phyloP scores from a whole-genome alignment of 352 stramenopile genomes.

The Phytopythium ostracodes region DNA sequence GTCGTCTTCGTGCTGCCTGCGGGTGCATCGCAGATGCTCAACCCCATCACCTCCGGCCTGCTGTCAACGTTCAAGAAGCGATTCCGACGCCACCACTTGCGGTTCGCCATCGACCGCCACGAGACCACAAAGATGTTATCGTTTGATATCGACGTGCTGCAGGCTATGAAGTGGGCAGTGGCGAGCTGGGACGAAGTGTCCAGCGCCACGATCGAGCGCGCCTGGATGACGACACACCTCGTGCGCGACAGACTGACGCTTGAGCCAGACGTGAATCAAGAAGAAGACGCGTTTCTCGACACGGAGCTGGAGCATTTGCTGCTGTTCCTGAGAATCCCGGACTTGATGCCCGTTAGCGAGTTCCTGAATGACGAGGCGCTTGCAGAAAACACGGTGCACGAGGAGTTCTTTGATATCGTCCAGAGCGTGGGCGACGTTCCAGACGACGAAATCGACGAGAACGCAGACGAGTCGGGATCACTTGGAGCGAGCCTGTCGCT shows the following conservation, averaged over 20 bases:
- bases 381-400: constrained; percentile 67
- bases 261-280: constrained; percentile 47
- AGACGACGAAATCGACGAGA: constrained; percentile 62
- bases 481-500: constrained; percentile 39
- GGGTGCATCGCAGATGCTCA: constrained; percentile 50
- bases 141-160: constrained; percentile 65
- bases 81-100: constrained; percentile 68
- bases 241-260: constrained; percentile 48
- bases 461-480: constrained; percentile 28
- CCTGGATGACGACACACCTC: constrained; percentile 58
- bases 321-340: constrained; percentile 51
- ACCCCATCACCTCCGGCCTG: constrained; percentile 60
- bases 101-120: constrained; percentile 54
- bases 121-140: constrained; percentile 38
- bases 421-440: constrained; percentile 58
- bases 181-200: constrained; percentile 71
- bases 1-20: constrained; percentile 57
- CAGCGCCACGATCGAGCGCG: constrained; percentile 60
- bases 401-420: constrained; percentile 84
- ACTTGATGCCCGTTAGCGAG: constrained; percentile 57
- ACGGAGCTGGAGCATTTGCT: constrained; percentile 64
- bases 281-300: constrained; percentile 53
- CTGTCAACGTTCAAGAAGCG: constrained; percentile 70
- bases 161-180: constrained; percentile 76
- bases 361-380: constrained; percentile 72